phyloP scores from a whole-genome alignment of 805 yeast genomes.

The Myxozyma lipomycoides region DNA sequence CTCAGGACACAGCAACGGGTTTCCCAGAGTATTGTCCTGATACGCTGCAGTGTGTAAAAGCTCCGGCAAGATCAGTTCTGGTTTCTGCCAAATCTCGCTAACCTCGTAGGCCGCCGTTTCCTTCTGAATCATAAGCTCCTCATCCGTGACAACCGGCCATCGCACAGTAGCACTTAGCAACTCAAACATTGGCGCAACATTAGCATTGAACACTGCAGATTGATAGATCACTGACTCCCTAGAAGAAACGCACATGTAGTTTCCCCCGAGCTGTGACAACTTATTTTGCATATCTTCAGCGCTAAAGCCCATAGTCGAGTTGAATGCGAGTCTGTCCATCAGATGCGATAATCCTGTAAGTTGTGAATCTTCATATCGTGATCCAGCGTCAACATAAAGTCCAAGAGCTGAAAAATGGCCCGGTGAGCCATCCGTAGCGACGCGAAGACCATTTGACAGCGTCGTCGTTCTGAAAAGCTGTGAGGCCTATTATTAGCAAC shows the following conservation, averaged over 20 bases:
- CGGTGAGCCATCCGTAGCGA: slow-evolving; percentile 80
- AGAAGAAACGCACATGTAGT: slow-evolving; percentile 87
- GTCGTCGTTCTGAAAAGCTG: slow-evolving; percentile 37
- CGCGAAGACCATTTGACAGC: slow-evolving; percentile 70
- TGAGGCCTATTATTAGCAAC: neutral
- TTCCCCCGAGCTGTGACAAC: slow-evolving; percentile 82
- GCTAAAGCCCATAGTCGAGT: slow-evolving; percentile 36
- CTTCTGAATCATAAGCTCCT: slow-evolving; percentile 70
- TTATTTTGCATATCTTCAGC: slow-evolving; percentile 71
- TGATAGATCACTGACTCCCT: slow-evolving; percentile 91
- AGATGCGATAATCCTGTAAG: slow-evolving; percentile 77
- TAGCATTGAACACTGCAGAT: slow-evolving; percentile 87
- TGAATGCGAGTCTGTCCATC: slow-evolving; percentile 74
- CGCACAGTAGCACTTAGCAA: slow-evolving; percentile 74
- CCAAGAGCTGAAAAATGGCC: slow-evolving; percentile 92
- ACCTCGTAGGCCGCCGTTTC: slow-evolving; percentile 76
- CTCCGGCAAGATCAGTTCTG: slow-evolving; percentile 84
- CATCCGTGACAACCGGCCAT: slow-evolving; percentile 60
- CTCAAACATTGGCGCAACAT: slow-evolving; percentile 72
- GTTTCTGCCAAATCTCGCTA: slow-evolving; percentile 74
- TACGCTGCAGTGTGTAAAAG: slow-evolving; percentile 83
- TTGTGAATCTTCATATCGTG: slow-evolving; percentile 65
- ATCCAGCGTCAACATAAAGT: slow-evolving; percentile 83
- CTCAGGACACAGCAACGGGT: slow-evolving; percentile 76
- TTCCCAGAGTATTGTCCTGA: slow-evolving; percentile 67